Evolutionary conservation across 306 rosid genomes (phyloP).

Genomic region (Gillenia trifoliata): DNA sequence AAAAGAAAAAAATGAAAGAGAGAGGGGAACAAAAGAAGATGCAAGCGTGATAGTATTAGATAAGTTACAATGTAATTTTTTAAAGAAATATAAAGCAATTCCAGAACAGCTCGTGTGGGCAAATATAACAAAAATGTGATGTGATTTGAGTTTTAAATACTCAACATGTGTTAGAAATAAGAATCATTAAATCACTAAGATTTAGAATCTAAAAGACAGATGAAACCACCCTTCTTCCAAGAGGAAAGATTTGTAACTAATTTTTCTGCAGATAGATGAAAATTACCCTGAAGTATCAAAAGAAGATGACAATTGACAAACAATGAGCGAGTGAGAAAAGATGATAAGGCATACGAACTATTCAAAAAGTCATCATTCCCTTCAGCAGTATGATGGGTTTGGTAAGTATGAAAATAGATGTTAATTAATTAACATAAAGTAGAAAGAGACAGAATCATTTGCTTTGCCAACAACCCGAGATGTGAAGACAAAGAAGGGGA

Average conservation of each 20-base stretch:
- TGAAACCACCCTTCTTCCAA: not conserved
- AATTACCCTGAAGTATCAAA: not conserved
- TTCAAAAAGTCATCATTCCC: not conserved
- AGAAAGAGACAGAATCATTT: conserved; percentile 9
- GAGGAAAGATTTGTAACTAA: not conserved
- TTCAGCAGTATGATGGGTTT: not conserved
- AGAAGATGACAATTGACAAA: not conserved
- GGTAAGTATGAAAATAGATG: not conserved
- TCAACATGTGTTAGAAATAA: not conserved
- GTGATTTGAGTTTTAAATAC: not conserved
- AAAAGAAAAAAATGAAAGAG: not conserved
- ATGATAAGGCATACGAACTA: not conserved
- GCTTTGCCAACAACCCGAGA: conserved; percentile 8
- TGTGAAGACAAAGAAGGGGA: not conserved
- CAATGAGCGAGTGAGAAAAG: not conserved
- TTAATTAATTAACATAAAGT: not conserved
- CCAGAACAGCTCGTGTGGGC: not conserved
- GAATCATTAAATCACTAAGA: not conserved
- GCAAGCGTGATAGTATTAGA: not conserved
- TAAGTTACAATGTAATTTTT: not conserved
- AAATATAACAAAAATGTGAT: not conserved
- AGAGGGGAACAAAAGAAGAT: not conserved
- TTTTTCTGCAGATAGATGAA: not conserved
- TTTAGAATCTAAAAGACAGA: not conserved
- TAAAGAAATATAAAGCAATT: not conserved